These are phyloP conservation scores for Paragyromitra xinjiangensis DNA, from an alignment of 495 filamentous ascomycete species.

Conservation along the genomic window DNA sequence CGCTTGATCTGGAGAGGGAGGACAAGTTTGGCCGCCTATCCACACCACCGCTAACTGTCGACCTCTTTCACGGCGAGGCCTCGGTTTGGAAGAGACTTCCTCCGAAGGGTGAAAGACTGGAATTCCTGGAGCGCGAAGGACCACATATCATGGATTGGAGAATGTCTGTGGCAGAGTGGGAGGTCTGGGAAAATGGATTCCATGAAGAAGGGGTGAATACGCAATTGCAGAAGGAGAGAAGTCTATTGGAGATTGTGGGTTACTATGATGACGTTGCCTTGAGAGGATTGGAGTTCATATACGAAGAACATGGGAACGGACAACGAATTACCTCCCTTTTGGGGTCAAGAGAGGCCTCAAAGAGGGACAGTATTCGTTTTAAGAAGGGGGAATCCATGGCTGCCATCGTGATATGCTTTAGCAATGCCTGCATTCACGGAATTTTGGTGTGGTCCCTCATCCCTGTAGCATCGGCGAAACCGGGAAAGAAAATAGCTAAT, in stretches of 20 bases:
- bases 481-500: slow-evolving; percentile 13
- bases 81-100: slow-evolving; percentile 57
- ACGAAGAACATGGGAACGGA: slow-evolving; percentile 37
- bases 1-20: neutral
- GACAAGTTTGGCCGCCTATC: slow-evolving; percentile 38
- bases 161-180: slow-evolving; percentile 56
- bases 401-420: slow-evolving; percentile 56
- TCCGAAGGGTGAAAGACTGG: slow-evolving; percentile 43
- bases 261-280: slow-evolving; percentile 56
- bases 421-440: slow-evolving; percentile 53
- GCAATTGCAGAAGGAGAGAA: slow-evolving; percentile 3
- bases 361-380: slow-evolving; percentile 39
- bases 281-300: slow-evolving; percentile 56
- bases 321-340: slow-evolving; percentile 36
- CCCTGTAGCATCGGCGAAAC: neutral
- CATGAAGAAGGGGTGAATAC: slow-evolving; percentile 44
- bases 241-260: slow-evolving; percentile 52
- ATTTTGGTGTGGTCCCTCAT: slow-evolving; percentile 48
- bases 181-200: slow-evolving; percentile 54
- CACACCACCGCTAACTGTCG: slow-evolving; percentile 49
- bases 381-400: slow-evolving; percentile 37
- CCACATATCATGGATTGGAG: slow-evolving; percentile 56
- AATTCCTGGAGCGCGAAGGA: slow-evolving; percentile 55
- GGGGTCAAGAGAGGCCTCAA: slow-evolving; percentile 33
- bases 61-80: slow-evolving; percentile 54